phyloP scores from a whole-genome alignment of 1,284 basidiomycete genomes.

The Sporisorium reilianum region DNA sequence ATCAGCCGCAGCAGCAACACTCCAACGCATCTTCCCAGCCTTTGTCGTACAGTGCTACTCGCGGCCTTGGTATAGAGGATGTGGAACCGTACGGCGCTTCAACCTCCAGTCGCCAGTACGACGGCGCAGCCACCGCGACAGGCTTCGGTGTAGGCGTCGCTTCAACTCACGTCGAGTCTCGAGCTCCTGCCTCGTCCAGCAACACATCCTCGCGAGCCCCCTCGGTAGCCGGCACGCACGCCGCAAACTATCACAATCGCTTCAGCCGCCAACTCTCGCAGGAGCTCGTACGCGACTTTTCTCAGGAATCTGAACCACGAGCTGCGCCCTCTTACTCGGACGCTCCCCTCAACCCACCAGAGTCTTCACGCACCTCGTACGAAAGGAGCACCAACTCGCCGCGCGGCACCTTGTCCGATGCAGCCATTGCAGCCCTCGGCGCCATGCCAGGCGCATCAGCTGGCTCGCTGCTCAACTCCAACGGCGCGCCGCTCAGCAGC shows the following conservation, averaged over 20 bases:
- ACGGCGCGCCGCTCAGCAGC: slow-evolving; percentile 58
- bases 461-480: slow-evolving; percentile 44
- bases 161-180: slow-evolving; percentile 8
- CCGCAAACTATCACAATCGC: slow-evolving; percentile 36
- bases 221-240: slow-evolving; percentile 30
- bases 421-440: slow-evolving; percentile 50
- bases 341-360: background rate
- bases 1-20: slow-evolving; percentile 4
- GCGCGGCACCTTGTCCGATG: slow-evolving; percentile 47
- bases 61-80: slow-evolving; percentile 29
- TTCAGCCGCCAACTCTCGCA: slow-evolving; percentile 39
- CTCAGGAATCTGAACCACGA: slow-evolving; percentile 7
- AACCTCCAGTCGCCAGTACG: background rate
- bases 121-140: background rate
- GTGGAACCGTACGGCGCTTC: background rate
- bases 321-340: slow-evolving; percentile 5
- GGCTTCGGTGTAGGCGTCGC: slow-evolving; percentile 15
- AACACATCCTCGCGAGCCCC: slow-evolving; percentile 33
- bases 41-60: slow-evolving; percentile 6
- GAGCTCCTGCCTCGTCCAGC: slow-evolving; percentile 12
- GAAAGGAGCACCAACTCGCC: slow-evolving; percentile 18
- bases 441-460: slow-evolving; percentile 47
- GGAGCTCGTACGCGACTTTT: slow-evolving; percentile 10
- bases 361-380: slow-evolving; percentile 15
- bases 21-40: slow-evolving; percentile 1